These are phyloP conservation scores for Russula compacta DNA, from an alignment of 768 basidiomycete genomes.

Conservation along the genomic window DNA sequence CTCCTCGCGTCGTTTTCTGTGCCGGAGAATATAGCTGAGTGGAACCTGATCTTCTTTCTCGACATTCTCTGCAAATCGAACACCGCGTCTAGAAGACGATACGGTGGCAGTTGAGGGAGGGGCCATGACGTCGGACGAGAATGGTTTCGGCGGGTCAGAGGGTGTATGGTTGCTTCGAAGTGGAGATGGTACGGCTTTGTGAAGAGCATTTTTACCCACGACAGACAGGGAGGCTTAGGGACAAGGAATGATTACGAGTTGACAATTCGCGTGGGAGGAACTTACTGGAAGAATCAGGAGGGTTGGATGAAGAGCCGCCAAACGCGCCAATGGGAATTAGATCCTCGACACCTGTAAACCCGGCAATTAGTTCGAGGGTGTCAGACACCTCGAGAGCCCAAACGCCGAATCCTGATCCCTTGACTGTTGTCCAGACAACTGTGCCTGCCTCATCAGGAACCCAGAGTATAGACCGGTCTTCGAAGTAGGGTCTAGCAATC, in stretches of 20 bases:
- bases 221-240: slow-evolving; percentile 14
- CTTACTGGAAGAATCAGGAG: slow-evolving; percentile 8
- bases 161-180: slow-evolving; percentile 35
- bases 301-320: neutral
- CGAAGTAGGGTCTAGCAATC: slow-evolving; percentile 16
- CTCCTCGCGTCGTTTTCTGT: slow-evolving; percentile 59
- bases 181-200: slow-evolving; percentile 41
- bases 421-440: slow-evolving; percentile 11
- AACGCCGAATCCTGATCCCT: slow-evolving; percentile 19
- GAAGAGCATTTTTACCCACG: slow-evolving; percentile 22
- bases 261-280: slow-evolving; percentile 18
- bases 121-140: slow-evolving; percentile 4
- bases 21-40: slow-evolving; percentile 51
- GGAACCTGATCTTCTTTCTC: slow-evolving; percentile 62
- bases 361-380: slow-evolving; percentile 15
- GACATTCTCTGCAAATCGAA: slow-evolving; percentile 51
- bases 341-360: slow-evolving; percentile 14
- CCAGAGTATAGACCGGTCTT: slow-evolving; percentile 13
- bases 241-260: slow-evolving; percentile 21
- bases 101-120: neutral
- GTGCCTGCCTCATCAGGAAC: slow-evolving; percentile 13
- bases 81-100: slow-evolving; percentile 35
- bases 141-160: slow-evolving; percentile 13
- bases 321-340: neutral
- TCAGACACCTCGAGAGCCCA: slow-evolving; percentile 20